A percentile compares a stretch with the other conserved stretches of the same genome.
Conservation (phyloP, 2,329 filamentous ascomycete genomes). For the Thyridium curvatum region DNA sequence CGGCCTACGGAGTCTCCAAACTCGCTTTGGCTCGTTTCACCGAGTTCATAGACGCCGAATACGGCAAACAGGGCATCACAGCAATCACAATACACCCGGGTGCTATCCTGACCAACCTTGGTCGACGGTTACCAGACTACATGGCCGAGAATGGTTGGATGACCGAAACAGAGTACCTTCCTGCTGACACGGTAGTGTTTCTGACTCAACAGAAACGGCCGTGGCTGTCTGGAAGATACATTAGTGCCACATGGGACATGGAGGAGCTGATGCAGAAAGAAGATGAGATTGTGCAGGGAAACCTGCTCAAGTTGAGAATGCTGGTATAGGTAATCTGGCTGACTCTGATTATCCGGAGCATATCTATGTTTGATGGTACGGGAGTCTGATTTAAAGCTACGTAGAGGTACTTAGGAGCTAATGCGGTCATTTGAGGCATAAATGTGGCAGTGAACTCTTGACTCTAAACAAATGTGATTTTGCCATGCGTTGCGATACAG, state of each 20-base stretch:
- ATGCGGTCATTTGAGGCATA: no score
- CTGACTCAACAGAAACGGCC: conserved; percentile 31
- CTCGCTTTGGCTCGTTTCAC: conserved; percentile 41
- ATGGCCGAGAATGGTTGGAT: conserved; percentile 12
- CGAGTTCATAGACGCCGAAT: conserved; percentile 40
- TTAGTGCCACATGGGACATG: conserved; percentile 41
- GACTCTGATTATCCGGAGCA: no score
- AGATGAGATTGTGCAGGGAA: conserved; percentile 29
- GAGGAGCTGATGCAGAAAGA: conserved; percentile 31
- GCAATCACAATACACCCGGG: conserved; percentile 33
- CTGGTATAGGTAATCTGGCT: no score
- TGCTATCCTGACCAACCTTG: conserved; percentile 28
- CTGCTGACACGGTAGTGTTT: conserved; percentile 35
- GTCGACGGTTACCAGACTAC: no score
- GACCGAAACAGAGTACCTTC: conserved; percentile 29
- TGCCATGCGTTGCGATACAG: no score
- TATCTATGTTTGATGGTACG: no score
- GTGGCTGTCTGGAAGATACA: conserved; percentile 38
- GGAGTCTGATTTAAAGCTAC: no score
- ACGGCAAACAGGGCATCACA: conserved; percentile 32
- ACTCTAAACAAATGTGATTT: no score
- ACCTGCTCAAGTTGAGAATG: conserved; percentile 9
- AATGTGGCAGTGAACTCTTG: no score
- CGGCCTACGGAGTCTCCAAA: conserved; percentile 41
- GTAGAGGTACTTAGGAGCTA: no score